Base-by-base conservation (phyloP, 345 rosid species). In the Geranium rotundifolium region DNA sequence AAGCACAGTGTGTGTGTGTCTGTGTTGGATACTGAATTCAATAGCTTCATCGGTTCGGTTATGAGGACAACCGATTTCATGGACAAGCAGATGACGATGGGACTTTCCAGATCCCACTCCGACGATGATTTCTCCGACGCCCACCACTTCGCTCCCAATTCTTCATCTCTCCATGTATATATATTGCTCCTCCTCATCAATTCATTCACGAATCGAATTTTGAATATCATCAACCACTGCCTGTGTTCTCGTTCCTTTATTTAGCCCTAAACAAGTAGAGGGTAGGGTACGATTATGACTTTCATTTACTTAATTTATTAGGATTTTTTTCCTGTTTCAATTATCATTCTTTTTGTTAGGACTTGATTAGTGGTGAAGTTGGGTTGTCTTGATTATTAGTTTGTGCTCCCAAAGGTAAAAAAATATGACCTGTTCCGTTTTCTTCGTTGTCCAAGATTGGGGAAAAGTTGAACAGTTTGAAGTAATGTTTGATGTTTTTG, bases 51-150 rank as follows among this genome's bases (percentile, higher is more conserved):
- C 14, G 3, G 1, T 19, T 67, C 60, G 56, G 27, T 23, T 23
- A 77, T 77, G 77, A 70, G 70, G 66, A 67, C 81, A 6, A 65
- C 78, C 58, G 70, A 65, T 30, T 76, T 46, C 56, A 75, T 67
- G 79, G 82, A 74, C 19, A 76, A 79, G 73, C 72, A 58, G 58
- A 57, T 71, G 52, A 69, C 76, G 41, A 69, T 76, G 5, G 67
- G 64, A 46, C 76, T 60, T 34, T 59, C 79, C 62, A 61, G 69
- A 62, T 63, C 72, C 50, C 67, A 29, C 16, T 54, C 68, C 17
- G 70, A 31, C 54, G 65, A 56, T 46, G 65, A 56, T 61, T 72
- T 76, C 78, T 65, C 67, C 12, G 71, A 61, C 69, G 69, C 67
- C 1, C 54, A 23, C 1, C 54, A 23, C 61, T 27, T 20, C 23